Base-by-base conservation (phyloP, 75 land plant species). In the Pinus taeda region DNA sequence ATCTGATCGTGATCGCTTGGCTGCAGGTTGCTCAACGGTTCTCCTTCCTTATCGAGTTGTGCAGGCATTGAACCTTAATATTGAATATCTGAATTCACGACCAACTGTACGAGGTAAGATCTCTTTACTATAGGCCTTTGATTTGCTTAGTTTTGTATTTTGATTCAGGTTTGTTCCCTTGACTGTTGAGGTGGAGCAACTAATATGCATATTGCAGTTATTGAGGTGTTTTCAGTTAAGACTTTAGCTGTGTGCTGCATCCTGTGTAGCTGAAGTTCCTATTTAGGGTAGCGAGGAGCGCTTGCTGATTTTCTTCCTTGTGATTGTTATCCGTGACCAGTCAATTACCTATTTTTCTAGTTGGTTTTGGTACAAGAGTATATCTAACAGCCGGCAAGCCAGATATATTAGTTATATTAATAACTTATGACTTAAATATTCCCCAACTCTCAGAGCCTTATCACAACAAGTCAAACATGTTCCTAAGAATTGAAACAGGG, bases 21-120 rank as follows among this genome's bases (percentile, higher is more conserved):
- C 17, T 78, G 60, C 69, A 64, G 77, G 21, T 59, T 74, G 67
- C 57, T 82, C 77, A 4, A 82, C 82, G 3, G 77, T 79, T 37
- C 71, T 80, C 57, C 67, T 69, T 29, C 83, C 78, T 39, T 62
- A 66, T 17, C 20, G 72, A 26, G 60, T 65, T 17, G 59, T 80
- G 39, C 82, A 75, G 30, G 79, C 73, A 37, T 57, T 80, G 57
- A 80, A 80, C 81, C 57, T 80, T 45, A 80, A 78, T 14, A 77
- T 75, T 26, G 69, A 80, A 30, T 30, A 80, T 64, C 65, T 79
- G 81, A 33, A 42, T 60, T 60, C 57, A 11, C 80, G 77, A 30
- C 66, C 79, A 24, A 6, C 81, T 74, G 37, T 26, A 42, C 79
- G 42, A 6, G 71, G 71, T 67, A 67, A 67, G 71, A 67, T 20